Evolutionary conservation across 1,284 basidiomycete species (phyloP).

Genomic region (Tremellales sp.): DNA sequence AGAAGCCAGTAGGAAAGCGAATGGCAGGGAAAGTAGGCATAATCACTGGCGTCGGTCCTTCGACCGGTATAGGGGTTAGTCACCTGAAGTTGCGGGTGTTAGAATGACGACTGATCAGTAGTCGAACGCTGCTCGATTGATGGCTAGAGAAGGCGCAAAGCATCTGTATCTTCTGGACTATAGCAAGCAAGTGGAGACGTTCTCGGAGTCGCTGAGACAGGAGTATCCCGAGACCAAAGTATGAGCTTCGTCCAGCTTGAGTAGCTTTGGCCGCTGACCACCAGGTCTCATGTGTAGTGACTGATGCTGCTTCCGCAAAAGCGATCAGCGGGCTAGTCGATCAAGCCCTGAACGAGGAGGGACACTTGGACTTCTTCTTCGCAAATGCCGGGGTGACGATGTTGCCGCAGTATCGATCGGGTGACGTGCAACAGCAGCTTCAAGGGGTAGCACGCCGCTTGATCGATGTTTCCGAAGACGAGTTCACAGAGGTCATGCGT

Average conservation of each 20-base stretch:
- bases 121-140: slow-evolving; percentile 68
- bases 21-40: slow-evolving; percentile 81
- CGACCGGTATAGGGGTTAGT: slow-evolving; percentile 76
- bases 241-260: slow-evolving; percentile 10
- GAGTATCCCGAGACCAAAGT: slow-evolving; percentile 76
- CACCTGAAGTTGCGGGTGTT: slow-evolving; percentile 4
- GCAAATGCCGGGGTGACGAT: slow-evolving; percentile 65
- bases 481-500: slow-evolving; percentile 70
- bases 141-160: slow-evolving; percentile 77
- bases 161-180: slow-evolving; percentile 83
- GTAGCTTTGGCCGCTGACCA: slow-evolving; percentile 1
- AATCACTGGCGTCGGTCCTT: slow-evolving; percentile 78
- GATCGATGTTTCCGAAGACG: slow-evolving; percentile 58
- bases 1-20: slow-evolving; percentile 50
- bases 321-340: slow-evolving; percentile 67
- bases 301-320: slow-evolving; percentile 77
- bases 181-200: slow-evolving; percentile 63
- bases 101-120: slow-evolving; percentile 46
- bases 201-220: slow-evolving; percentile 64
- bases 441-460: slow-evolving; percentile 10
- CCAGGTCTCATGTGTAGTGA: slow-evolving; percentile 54
- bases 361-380: slow-evolving; percentile 85
- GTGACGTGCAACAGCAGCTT: slow-evolving; percentile 4
- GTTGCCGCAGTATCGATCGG: slow-evolving; percentile 8
- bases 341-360: slow-evolving; percentile 71